Conservation (phyloP, 306 rosid species). For the Lathyrus sativus region DNA sequence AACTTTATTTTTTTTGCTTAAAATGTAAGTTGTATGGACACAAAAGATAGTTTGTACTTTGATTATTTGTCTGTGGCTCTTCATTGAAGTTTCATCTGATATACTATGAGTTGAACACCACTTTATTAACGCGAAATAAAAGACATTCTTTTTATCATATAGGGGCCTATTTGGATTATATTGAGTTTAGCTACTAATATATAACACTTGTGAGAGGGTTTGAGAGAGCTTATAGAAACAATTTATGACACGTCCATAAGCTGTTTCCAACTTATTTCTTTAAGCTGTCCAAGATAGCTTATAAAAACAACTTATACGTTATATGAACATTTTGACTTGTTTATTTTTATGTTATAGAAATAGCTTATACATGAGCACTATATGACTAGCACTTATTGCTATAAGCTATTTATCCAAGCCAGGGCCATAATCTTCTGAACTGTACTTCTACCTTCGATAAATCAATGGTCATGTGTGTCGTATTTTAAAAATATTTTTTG, state of each 20-base stretch:
- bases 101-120: conserved; percentile 11
- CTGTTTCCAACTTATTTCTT: too few relatives aligned
- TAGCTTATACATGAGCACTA: too few relatives aligned
- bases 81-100: conserved; percentile 24
- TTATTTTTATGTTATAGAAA: too few relatives aligned
- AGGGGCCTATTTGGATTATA: not conserved
- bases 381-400: too few relatives aligned
- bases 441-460: conserved; percentile 29
- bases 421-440: not conserved
- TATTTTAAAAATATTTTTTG: not conserved
- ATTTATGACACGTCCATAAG: too few relatives aligned
- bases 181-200: too few relatives aligned
- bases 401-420: too few relatives aligned
- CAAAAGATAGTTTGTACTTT: conserved; percentile 3
- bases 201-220: too few relatives aligned
- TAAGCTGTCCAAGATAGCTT: too few relatives aligned
- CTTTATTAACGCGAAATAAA: conserved; percentile 1
- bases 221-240: too few relatives aligned
- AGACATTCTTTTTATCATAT: not conserved
- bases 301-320: too few relatives aligned
- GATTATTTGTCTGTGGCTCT: conserved; percentile 18
- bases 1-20: conserved; percentile 6
- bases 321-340: too few relatives aligned
- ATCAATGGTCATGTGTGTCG: not conserved
- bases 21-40: conserved; percentile 2